Conservation (phyloP, 2,329 filamentous ascomycete species). For the Penicillium sclerotigenum region DNA sequence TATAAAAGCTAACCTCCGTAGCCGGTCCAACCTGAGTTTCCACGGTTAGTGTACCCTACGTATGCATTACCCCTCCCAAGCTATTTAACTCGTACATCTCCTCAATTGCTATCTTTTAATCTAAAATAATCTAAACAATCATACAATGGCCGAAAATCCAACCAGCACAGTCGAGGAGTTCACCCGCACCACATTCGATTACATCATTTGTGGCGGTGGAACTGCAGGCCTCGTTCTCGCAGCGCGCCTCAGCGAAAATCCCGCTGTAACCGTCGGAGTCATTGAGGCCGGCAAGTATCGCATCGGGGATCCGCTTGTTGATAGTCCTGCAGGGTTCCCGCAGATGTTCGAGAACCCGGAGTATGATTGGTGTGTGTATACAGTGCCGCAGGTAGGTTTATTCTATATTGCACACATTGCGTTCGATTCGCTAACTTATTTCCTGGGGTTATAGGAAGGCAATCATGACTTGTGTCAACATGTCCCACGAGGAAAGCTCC, state of each 20-base stretch:
- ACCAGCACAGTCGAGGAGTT: conserved; percentile 15
- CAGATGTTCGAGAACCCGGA: conserved; percentile 30
- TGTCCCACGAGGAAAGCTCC: conserved; percentile 31
- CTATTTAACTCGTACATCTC: background rate
- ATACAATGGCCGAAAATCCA: conserved; percentile 2
- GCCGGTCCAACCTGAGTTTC: background rate
- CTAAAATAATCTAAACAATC: background rate
- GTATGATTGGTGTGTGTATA: conserved; percentile 38
- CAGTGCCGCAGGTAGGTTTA: conserved; percentile 24
- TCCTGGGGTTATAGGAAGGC: conserved; percentile 13
- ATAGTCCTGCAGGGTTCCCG: conserved; percentile 24
- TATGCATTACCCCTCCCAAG: background rate
- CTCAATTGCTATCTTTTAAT: background rate
- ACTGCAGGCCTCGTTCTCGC: conserved; percentile 50
- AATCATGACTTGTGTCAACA: conserved; percentile 21
- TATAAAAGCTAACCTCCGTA: background rate
- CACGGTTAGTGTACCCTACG: background rate
- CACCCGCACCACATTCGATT: conserved; percentile 19
- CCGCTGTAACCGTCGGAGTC: conserved; percentile 42
- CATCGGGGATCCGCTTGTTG: conserved; percentile 28
- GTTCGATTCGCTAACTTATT: background rate
- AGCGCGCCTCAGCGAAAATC: conserved; percentile 43
- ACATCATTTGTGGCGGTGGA: conserved; percentile 53
- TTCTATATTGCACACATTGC: background rate
- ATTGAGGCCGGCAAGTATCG: conserved; percentile 45